Evolutionary conservation across 1,139 yeast species (phyloP), one percentile per base, ranked within the genome.

Genomic region (Yamadazyma spencermartinsiae): DNA sequence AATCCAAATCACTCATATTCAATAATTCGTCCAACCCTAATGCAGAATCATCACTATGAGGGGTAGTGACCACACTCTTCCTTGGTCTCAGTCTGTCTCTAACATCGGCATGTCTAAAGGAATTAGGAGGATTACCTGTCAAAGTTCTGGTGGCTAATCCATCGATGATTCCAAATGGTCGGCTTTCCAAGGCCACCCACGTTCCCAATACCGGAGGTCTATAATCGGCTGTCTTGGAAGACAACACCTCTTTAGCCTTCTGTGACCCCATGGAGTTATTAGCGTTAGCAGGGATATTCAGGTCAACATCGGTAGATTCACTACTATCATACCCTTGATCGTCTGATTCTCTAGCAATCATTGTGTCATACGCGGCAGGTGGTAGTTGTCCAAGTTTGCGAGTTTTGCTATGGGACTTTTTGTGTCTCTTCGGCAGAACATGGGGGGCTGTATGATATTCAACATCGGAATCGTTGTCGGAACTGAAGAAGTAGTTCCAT

Each of bases 91-190:
- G 53, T 12, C 40, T 28, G 5, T 41, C 45, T 13, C 27, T 33
- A 18, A n/a, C 8, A n/a, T 44, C 44, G 4, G 33, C 13, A 10
- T 32, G 14, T 13, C 31, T 26, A 19, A 38, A 36, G 10, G 31
- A 26, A 13, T 14, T 34, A 4, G 44, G 44, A 9, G 40, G 25
- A 26, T 31, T 26, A 7, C 34, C 38, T 4, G 48, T 62, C 40
- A 89, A 68, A 2, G 95, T 82, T 40, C 96, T 72, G 0, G 98
- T 92, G 1, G 95, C 82, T 24, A 87, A 72, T 4, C 98, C 98
- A 58, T 92, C 98, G 51, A 92, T 90, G 42, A 92, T 88, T 19
- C 96, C 95, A 61, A 86, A 88, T 0, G 96, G 97, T 51, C 87
- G 82, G 37, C 78, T 76, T 43, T 82, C 86, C 4, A 75, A 58